Conservation (phyloP, 2,329 filamentous ascomycete species). For the Colletotrichum sp. region DNA sequence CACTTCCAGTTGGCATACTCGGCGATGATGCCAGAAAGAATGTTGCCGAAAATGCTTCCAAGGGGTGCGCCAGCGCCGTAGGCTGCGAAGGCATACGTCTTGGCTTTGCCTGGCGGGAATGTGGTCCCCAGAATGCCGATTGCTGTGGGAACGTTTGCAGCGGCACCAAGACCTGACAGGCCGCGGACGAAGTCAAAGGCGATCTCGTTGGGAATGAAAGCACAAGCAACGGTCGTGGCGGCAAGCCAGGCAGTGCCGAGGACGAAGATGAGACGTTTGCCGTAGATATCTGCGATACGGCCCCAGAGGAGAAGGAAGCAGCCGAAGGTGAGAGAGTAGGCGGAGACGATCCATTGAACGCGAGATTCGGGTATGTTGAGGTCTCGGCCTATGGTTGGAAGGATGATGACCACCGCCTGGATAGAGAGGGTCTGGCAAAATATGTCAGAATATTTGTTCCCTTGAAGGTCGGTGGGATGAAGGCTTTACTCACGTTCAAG, state of each 20-base stretch:
- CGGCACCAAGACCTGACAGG: slow-evolving; percentile 71
- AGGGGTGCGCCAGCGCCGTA: slow-evolving; percentile 70
- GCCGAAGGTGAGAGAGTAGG: slow-evolving; percentile 69
- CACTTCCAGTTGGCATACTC: slow-evolving; percentile 70
- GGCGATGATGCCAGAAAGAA: slow-evolving; percentile 67
- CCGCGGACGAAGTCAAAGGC: slow-evolving; percentile 71
- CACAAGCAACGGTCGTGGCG: slow-evolving; percentile 61
- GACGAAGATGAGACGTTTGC: slow-evolving; percentile 69
- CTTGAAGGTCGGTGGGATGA: neutral
- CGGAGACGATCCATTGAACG: slow-evolving; percentile 71
- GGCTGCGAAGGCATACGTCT: slow-evolving; percentile 72
- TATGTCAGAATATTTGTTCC: neutral
- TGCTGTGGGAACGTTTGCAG: slow-evolving; percentile 73
- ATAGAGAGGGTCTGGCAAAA: slow-evolving; percentile 56
- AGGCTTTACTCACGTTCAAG: slow-evolving; percentile 48
- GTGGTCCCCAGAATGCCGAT: slow-evolving; percentile 73
- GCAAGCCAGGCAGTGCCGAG: slow-evolving; percentile 69
- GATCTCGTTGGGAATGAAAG: slow-evolving; percentile 71
- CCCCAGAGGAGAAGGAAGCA: slow-evolving; percentile 74
- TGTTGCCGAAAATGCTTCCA: slow-evolving; percentile 68
- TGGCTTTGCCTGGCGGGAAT: slow-evolving; percentile 70
- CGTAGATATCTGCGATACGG: slow-evolving; percentile 70
- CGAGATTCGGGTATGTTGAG: slow-evolving; percentile 62
- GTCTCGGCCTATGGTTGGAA: slow-evolving; percentile 64
- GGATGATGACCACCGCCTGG: slow-evolving; percentile 65